Evolutionary conservation across 192 early-diverging fungal species (phyloP), one percentile per base, ranked within the genome.

Genomic region (Pilobolus umbonatus): DNA sequence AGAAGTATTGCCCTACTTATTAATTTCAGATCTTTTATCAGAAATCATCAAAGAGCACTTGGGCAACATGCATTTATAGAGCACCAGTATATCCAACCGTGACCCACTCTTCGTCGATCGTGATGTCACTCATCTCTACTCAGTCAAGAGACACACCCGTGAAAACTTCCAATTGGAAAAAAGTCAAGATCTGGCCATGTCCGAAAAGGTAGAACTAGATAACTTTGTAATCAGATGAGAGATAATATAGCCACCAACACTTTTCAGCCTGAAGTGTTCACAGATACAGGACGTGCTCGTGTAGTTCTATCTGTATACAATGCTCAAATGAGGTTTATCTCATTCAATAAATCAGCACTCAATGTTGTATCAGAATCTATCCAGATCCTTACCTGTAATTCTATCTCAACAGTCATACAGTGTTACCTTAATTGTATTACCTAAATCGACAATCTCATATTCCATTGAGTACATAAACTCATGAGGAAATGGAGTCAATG

Each of bases 211-310:
- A n/a, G n/a, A n/a, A n/a, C n/a, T n/a, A n/a, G n/a, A n/a, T n/a
- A n/a, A n/a, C n/a, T n/a, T n/a, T n/a, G n/a, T n/a, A n/a, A n/a
- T n/a, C n/a, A 46, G 12, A 39, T 22, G 21, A 55, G 12, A 30
- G 15, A 15, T 22, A 12, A 22, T 32, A 47, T 58, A 9, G 1
- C 17, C 0, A 32, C 29, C 1, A 58, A 58, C 14, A 51, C 46
- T 11, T 61, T 61, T 17, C 47, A 39, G n/a, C 59, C 59, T 21
- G 38, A 51, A 52, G 51, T 51, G 36, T 61, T 42, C 19, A 61
- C 59, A 3, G 59, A 61, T 30, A 46, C 59, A 31, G 51, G 46
- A 51, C 47, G 47, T n/a, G 34, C 48, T 9, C 2, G 59, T 52
- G 51, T 35, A 9, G 2, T 61, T 2, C 15, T 61, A 19, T 36